Evolutionary conservation across 1,284 basidiomycete genomes (phyloP).

Genomic region (Takashimella koratensis): DNA sequence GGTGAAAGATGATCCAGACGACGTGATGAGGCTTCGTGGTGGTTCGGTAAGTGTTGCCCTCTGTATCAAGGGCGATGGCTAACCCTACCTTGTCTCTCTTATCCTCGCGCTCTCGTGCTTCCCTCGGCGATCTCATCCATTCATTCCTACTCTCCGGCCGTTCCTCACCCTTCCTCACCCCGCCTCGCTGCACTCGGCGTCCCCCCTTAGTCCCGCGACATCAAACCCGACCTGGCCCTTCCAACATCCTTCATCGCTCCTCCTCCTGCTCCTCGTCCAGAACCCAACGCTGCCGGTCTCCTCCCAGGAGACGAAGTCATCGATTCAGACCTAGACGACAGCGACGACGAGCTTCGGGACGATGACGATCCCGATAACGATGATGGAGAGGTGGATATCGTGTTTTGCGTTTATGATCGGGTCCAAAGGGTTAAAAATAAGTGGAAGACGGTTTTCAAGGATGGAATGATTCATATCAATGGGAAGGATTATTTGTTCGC

Average conservation of each 20-base stretch:
- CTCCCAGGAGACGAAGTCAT: slow-evolving; percentile 70
- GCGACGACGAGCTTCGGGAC: slow-evolving; percentile 62
- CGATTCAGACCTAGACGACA: slow-evolving; percentile 94
- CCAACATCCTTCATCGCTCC: neutral
- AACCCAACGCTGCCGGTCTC: slow-evolving; percentile 49
- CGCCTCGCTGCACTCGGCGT: no score
- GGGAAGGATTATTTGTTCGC: slow-evolving; percentile 96
- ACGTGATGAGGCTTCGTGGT: slow-evolving; percentile 36
- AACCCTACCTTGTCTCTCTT: no score
- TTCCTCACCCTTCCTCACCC: neutral
- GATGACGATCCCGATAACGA: slow-evolving; percentile 50
- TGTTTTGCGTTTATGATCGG: slow-evolving; percentile 99
- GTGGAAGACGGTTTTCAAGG: slow-evolving; percentile 99
- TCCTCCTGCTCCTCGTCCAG: slow-evolving; percentile 19
- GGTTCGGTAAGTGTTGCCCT: slow-evolving; percentile 30
- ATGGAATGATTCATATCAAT: slow-evolving; percentile 96
- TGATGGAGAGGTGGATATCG: slow-evolving; percentile 69
- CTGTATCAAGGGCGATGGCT: no score
- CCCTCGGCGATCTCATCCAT: no score
- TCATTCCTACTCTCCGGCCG: no score
- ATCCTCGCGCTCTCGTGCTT: no score
- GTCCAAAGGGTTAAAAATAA: slow-evolving; percentile 98
- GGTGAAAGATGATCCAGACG: slow-evolving; percentile 45
- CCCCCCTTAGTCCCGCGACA: slow-evolving; percentile 9
- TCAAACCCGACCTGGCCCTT: slow-evolving; percentile 10